A percentile compares a stretch with the other conserved stretches of the same genome.
Evolutionary conservation across 306 rosid species (phyloP).

Genomic region (Glycine latifolia): DNA sequence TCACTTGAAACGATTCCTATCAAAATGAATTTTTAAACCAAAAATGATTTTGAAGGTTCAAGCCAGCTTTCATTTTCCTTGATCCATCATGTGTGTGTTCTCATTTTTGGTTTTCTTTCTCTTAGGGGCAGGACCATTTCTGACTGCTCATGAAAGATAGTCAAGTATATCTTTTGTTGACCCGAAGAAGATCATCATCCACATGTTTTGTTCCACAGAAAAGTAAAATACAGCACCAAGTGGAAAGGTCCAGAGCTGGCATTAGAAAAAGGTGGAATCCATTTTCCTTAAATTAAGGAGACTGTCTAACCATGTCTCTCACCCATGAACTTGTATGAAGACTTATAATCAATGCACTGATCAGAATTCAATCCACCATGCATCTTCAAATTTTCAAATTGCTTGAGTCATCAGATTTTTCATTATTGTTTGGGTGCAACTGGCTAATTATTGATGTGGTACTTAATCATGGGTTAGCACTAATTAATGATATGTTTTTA

Average conservation of each 20-base stretch:
- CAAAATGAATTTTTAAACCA: neutral
- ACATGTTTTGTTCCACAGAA: no score
- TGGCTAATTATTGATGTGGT: neutral
- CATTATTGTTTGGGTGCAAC: neutral
- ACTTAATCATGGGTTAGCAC: neutral
- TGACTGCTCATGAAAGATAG: no score
- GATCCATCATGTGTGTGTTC: neutral
- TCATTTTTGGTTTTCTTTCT: no score
- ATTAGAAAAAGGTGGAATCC: no score
- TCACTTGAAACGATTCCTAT: neutral
- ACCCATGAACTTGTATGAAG: constrained; percentile 34
- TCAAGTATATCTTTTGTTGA: no score
- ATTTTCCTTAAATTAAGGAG: neutral
- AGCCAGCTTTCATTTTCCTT: neutral
- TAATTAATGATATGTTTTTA: neutral
- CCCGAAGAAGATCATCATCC: no score
- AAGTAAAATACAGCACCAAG: no score
- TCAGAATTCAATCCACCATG: constrained; percentile 7
- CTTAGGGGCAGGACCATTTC: no score
- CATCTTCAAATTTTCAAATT: neutral
- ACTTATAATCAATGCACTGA: neutral
- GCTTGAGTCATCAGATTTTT: neutral
- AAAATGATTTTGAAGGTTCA: neutral
- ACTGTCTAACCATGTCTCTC: constrained; percentile 39
- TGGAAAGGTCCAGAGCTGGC: no score